phyloP scores from a whole-genome alignment of 768 basidiomycete genomes.

The Gymnopilus dilepis region DNA sequence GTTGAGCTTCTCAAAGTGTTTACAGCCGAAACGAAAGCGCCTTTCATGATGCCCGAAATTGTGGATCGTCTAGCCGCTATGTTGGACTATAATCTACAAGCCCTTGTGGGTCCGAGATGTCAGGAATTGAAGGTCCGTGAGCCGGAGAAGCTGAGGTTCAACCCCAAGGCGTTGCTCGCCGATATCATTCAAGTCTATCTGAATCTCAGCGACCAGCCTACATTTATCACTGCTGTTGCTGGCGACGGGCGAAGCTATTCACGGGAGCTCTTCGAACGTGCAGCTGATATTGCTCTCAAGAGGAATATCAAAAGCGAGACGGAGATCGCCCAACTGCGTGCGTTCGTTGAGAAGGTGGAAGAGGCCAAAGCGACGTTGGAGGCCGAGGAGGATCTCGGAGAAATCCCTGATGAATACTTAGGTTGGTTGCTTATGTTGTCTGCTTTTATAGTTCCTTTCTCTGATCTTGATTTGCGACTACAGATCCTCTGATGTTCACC shows the following conservation, averaged over 20 bases:
- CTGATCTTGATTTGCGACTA: constrained; percentile 8
- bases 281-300: constrained; percentile 67
- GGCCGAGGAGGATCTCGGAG: constrained; percentile 91
- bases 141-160: constrained; percentile 88
- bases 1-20: constrained; percentile 92
- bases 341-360: constrained; percentile 85
- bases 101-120: constrained; percentile 87
- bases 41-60: constrained; percentile 97
- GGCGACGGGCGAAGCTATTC: constrained; percentile 93
- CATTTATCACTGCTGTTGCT: constrained; percentile 87
- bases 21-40: constrained; percentile 87
- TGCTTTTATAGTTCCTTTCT: constrained; percentile 8
- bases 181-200: constrained; percentile 91
- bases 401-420: constrained; percentile 93
- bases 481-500: constrained; percentile 89
- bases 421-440: constrained; percentile 52
- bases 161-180: constrained; percentile 78
- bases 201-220: constrained; percentile 79
- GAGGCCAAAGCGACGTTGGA: constrained; percentile 78
- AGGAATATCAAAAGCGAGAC: constrained; percentile 72
- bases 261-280: constrained; percentile 81
- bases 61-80: constrained; percentile 95
- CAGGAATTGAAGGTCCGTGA: constrained; percentile 86
- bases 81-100: constrained; percentile 92
- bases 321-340: constrained; percentile 73